Base-by-base conservation (phyloP, 2,329 filamentous ascomycete genomes). In the Leptographium wingfieldii region DNA sequence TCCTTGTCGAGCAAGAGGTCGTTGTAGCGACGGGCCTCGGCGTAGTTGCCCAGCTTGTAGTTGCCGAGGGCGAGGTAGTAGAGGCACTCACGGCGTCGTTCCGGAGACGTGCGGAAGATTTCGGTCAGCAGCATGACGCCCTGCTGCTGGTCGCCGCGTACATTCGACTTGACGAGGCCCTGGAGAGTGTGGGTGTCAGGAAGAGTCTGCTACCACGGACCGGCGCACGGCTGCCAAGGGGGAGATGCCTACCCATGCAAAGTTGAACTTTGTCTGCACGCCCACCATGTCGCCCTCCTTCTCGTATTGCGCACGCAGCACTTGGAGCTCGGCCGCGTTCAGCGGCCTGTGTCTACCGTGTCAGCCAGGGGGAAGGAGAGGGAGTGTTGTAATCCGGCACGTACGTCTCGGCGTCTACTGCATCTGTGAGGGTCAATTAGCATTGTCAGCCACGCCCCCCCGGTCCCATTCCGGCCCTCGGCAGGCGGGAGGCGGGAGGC, bases 231-330 rank as follows among this genome's bases (percentile, higher is more conserved):
- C 33, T 35, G 33, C 33, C 16, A 49, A 31, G 31, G 31, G 25
- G 38, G 16, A 12, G 19, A 43, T 43, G 67, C 78, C 60, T 83
- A 95, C 91, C 94, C 94, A 99, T 71, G 94, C 92, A 73, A 92
- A 97, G 84, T 99, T 99, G 83, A 99, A 99, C 73, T 97, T 97
- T 63, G 94, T 99, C 74, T 99, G 94, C 49, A 99, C 83, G 62
- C 92, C 92, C 63, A 96, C 92, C 78, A 95, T 95, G 69, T 95
- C 90, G 66, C 92, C 94, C 76, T 99, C 94, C 72, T 96, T 96
- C 72, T 97, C 92, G 72, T 94, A 99, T 73, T 99, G 94, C 62
- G 89, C 80, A 65, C 92, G 89, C 59, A 99, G 81, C 64, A 97
- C 94, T 73, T 92, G 86, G 62, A 99, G 86, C 75, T 99, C 94